Evolutionary conservation across 2,329 filamentous ascomycete species (phyloP), one percentile per base, ranked within the genome.

Genomic region (Trichoderma semiorbis): DNA sequence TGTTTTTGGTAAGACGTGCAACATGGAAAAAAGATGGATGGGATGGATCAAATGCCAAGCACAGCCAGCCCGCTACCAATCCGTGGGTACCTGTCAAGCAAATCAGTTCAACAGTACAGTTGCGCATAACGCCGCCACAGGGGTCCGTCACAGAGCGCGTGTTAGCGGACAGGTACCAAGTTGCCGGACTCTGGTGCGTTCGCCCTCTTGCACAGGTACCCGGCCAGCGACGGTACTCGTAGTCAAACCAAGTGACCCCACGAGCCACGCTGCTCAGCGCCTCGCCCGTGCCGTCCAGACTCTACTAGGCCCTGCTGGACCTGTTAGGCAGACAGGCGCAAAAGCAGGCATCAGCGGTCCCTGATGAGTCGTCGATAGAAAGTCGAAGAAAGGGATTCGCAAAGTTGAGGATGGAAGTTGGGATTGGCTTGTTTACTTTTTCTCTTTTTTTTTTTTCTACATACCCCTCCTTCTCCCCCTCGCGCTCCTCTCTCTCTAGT

Each of bases 271-370:
- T 34, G 24, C 2, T 57, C 50, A 61, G 55, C 53, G 57, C 39
- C 28, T 69, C 57, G 18, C 57, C 57, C 47, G 30, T 34, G 63
- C 32, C 58, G n/a, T 50, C 43, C 43, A 50, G 43, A n/a, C 63
- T 53, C 24, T 66, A 24, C n/a, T 65, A 47, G 24, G 24, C 36
- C 36, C 12, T 65, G 24, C 62, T 60, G 14, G 66, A 32, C 55
- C 39, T 57, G 58, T 24, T 64, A 70, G 68, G 68, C 68, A 70
- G 68, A 57, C 30, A 70, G 50, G 64, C 55, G 50, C 34, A 68
- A 43, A 60, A 28, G 60, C 68, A 70, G 68, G 60, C 68, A 70
- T 70, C 68, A 70, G 60, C 68, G 21, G n/a, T 10, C 7, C 57
- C 30, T 10, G 57, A 28, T 62, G 66, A 69, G 57, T 69, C 39